Evolutionary conservation across 2,329 filamentous ascomycete genomes (phyloP), one percentile per base, ranked within the genome.

Genomic region (Venturia effusa): DNA sequence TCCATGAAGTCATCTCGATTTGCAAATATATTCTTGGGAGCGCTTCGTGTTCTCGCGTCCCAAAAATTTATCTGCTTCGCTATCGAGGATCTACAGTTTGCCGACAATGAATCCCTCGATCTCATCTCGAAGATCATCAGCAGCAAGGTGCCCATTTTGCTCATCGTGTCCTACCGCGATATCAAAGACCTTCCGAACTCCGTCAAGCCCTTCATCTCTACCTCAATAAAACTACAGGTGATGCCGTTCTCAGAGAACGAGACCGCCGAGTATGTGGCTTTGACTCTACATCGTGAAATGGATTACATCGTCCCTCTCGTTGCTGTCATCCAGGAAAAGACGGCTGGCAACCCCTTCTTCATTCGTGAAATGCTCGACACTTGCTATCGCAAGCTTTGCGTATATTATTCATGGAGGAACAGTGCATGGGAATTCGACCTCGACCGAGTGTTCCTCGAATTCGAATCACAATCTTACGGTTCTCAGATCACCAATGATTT

Each of bases 11-110:
- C 82, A 1, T 88, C 90, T 67, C 86, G 90, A 15, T 82, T 96
- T 64, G 89, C 93, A 81, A 93, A 92, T 71, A 92, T 90, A 1
- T 93, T 95, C 69, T 78, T 96, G 57, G 92, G 97, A 68, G 88
- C 96, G 11, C 75, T 97, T 61, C 84, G 90, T 62, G 84, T 95
- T 51, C 86, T 97, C 64, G 88, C 90, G 0, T 81, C 87, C 24
- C 87, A 92, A 72, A 94, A 92, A 69, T 86, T 96, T 69, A 92
- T 96, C 63, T 95, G 90, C 70, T 87, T 96, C 69, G 92, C 87
- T 69, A 77, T 97, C 34, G 93, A 97, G 70, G 93, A 97, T 74
- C 77, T 97, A 39, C 92, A 97, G 69, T 94, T 91, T 73, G 91
- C 92, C 7, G 93, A 97, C 71, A 84, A 88, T 32, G 93, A 97